Base-by-base conservation (phyloP, 106 monocot genomes). In the Allium sativum region DNA sequence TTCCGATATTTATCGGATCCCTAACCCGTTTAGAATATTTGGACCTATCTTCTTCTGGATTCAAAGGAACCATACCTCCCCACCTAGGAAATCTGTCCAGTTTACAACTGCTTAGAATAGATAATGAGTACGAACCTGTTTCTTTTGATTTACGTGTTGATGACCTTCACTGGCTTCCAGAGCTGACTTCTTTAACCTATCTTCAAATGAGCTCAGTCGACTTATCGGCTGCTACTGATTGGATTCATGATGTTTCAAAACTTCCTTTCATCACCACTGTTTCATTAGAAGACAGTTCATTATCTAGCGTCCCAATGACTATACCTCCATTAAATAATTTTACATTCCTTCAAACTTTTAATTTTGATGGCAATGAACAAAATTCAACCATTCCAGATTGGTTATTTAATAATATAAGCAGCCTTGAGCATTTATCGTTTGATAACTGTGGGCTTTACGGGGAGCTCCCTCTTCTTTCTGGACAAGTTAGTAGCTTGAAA, bases 381-480 rank as follows among this genome's bases (percentile, higher is more conserved):
- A 15, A 10, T 17, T 55, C n/a, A 2, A 55, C 55, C 14, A 15
- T 55, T 55, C 55, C n/a, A 1, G 19, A 17, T 55, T 55, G 55
- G 55, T 19, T 55, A 7, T 55, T 55, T 18, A 55, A 55, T 55
- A 55, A 55, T 18, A 55, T 55, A 8, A 55, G 55, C n/a, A 55
- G 55, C 13, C n/a, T 55, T 19, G 55, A 17, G 9, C 14, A 55
- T 9, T 16, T 55, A 18, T 15, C 14, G n/a, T 17, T 55, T 55
- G 55, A 17, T 55, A 10, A 18, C 8, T 55, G 55, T 55, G 55
- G 55, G 55, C 14, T 55, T 17, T 55, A 55, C 18, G 55, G 55
- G 9, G n/a, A 18, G 14, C 9, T 55, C 14, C 55, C 55, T 17
- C 14, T 55, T 55, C 9, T 19, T 55, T 55, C n/a, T 9, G 55